Base-by-base conservation (phyloP, 257 asterid genomes). In the Przewalskia tangutica region DNA sequence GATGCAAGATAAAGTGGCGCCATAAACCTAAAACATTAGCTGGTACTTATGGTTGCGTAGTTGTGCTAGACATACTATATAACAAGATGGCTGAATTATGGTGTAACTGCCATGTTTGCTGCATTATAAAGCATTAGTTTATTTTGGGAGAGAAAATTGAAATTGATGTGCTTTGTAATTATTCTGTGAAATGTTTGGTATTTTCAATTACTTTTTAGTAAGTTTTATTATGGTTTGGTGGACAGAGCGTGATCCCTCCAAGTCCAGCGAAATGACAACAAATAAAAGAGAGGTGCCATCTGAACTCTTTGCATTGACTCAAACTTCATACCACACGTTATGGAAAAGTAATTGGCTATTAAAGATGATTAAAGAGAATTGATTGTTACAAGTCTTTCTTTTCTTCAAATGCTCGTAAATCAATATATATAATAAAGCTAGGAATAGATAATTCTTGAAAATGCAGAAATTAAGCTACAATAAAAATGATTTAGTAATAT, bases 181-280 rank as follows among this genome's bases (percentile, higher is more conserved):
- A 32, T 70, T 46, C 5, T 20, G 20, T 44, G 20, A 46, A 12
- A 38, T 53, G 13, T 73, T 73, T 48, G 59, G 60, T 27, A 73
- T 20, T 48, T 18, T 20, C 18, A 48, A 2, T 46, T 73, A 20
- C 4, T 38, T 32, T 46, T 36, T 16, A 46, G 32, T 27, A 27
- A 27, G 32, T 27, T 27, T 27, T 27, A 46, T 12, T 3, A 48
- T 73, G 79, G 60, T 73, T 71, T 71, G 79, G 79, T 73, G 44
- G 79, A 46, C 79, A 48, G 42, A 42, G 38, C n/a, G 77, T 63
- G 38, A 12, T 63, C 8, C 12, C 20, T 71, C 79, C n/a, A n/a
- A n/a, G n/a, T n/a, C n/a, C 79, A 71, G 79, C 60, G 23, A 48
- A 23, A 23, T 48, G 79, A 73, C 79, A 73, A 73, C 79, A 20